Base-by-base conservation (phyloP, 768 basidiomycete species). In the Termitomyces sp. region DNA sequence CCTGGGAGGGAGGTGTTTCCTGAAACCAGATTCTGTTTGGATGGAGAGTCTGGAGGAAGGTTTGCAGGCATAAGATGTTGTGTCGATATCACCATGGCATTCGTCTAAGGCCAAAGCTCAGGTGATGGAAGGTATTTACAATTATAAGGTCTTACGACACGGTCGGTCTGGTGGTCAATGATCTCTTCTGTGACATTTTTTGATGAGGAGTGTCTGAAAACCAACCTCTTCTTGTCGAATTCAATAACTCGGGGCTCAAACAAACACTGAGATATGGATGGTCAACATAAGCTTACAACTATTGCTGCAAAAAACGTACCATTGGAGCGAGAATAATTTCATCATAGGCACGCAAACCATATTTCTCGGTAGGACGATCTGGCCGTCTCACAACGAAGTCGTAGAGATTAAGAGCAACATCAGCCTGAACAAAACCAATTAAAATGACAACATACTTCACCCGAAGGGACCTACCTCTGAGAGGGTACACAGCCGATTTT, bases 191-290 rank as follows among this genome's bases (percentile, higher is more conserved):
- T 85, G 28, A 90, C 80, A 58, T 86, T 81, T 11, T 78, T 71
- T 49, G 75, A 76, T 35, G 78, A 81, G 37, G 76, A 70, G 35
- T 79, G 70, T 23, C 69, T 73, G 55, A 79, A 66, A 11, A 79
- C 78, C 17, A 75, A 70, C 26, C 81, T 77, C 69, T 94, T 94
- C 61, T 79, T 78, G 30, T 92, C 87, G 64, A 95, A 97, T 59
- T 97, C 89, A 56, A 99, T 86, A 40, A 95, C 83, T 19, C 92
- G 86, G 14, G 97, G 94, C 61, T 97, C 94, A 62, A 98, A 98
- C 33, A 98, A 75, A 64, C 89, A 89, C 94, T 98, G 62, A 30
- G n/a, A 35, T 23, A 55, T 55, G 30, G 5, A n/a, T 30, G 1
- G 6, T 42, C 9, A 47, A 7, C 38, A 37, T 19, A 33, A 43